phyloP scores from a whole-genome alignment of 2,329 filamentous ascomycete genomes.

The Knufia fluminis region DNA sequence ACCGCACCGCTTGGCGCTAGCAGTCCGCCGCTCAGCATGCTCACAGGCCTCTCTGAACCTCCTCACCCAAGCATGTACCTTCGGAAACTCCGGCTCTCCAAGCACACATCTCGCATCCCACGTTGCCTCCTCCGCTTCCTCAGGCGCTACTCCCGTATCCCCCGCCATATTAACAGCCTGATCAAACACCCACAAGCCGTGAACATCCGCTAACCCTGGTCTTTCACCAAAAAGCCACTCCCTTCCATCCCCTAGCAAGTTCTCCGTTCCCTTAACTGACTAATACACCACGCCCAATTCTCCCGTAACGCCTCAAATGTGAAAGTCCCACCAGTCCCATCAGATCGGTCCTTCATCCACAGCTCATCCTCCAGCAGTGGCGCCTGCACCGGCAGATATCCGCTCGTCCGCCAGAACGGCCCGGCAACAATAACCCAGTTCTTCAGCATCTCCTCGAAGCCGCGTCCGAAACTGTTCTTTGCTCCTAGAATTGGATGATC shows the following conservation, averaged over 20 bases:
- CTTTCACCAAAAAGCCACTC: neutral
- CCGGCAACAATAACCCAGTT: neutral
- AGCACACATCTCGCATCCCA: neutral
- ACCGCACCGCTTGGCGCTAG: neutral
- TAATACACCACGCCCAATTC: neutral
- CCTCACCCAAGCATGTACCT: neutral
- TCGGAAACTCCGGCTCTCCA: neutral
- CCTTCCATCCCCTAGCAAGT: neutral
- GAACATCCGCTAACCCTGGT: neutral
- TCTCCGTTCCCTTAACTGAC: neutral
- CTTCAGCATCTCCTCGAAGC: neutral
- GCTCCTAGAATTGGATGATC: neutral
- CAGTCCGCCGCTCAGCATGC: no score
- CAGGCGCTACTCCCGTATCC: neutral
- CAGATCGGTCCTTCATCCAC: neutral
- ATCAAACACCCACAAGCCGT: neutral
- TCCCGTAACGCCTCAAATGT: neutral
- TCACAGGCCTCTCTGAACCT: no score
- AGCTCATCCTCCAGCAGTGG: neutral
- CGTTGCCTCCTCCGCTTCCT: neutral
- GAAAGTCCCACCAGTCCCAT: neutral
- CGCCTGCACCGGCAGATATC: neutral
- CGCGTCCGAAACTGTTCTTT: neutral
- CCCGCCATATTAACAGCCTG: neutral
- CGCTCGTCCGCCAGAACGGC: neutral